Evolutionary conservation across 257 asterid species (phyloP).

Genomic region (Asclepias syriaca): DNA sequence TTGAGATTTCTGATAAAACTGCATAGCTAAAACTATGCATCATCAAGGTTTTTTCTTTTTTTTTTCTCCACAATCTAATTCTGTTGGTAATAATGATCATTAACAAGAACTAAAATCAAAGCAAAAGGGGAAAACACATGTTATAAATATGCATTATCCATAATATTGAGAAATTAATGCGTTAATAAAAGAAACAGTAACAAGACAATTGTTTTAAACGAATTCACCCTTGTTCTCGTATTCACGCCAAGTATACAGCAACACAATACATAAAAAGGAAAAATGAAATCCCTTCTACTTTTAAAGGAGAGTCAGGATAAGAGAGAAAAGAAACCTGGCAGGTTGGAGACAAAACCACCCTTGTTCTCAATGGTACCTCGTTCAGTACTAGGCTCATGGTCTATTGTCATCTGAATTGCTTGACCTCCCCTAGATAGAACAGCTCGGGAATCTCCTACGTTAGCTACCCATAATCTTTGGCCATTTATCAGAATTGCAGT

Average conservation of each 20-base stretch:
- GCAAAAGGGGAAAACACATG: not conserved
- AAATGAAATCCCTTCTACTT: not conserved
- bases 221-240: no score
- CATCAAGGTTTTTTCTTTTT: not conserved
- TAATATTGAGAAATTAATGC: not conserved
- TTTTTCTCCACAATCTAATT: not conserved
- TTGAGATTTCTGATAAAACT: not conserved
- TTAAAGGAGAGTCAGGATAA: not conserved
- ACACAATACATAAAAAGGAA: not conserved
- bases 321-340: constrained; percentile 33
- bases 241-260: not conserved
- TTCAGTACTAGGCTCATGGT: constrained; percentile 42
- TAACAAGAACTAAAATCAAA: not conserved
- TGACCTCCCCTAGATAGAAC: constrained; percentile 38
- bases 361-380: constrained; percentile 41
- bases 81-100: not conserved
- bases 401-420: constrained; percentile 40
- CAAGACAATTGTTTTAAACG: not conserved
- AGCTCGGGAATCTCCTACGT: constrained; percentile 50
- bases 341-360: constrained; percentile 44
- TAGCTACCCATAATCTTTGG: constrained; percentile 37
- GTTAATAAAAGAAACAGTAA: not conserved
- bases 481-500: constrained; percentile 40
- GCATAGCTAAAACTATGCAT: not conserved
- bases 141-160: not conserved